A percentile compares a stretch with the other conserved stretches of the same genome.
Evolutionary conservation across 1,284 basidiomycete species (phyloP).

Genomic region (Ceratobasidium sp.): DNA sequence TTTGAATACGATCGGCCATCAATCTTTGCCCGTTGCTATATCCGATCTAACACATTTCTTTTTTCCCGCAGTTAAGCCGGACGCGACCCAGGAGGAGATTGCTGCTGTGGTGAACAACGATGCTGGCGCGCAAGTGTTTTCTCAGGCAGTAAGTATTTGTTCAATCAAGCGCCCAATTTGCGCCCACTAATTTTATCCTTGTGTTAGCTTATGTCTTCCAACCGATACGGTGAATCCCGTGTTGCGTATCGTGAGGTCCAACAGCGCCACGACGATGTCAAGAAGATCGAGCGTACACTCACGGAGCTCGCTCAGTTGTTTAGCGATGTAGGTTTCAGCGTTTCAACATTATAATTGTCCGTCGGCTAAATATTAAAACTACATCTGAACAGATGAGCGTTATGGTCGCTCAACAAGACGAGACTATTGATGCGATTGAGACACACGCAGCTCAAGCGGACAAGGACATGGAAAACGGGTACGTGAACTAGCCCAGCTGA

Average conservation of each 20-base stretch:
- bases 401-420: constrained; percentile 82
- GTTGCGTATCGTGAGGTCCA: constrained; percentile 91
- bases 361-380: constrained; percentile 1
- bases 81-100: constrained; percentile 87
- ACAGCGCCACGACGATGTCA: constrained; percentile 88
- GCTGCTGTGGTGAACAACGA: constrained; percentile 81
- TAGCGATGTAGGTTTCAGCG: constrained; percentile 69
- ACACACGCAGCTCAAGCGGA: constrained; percentile 70
- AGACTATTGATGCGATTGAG: constrained; percentile 73
- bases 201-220: constrained; percentile 79
- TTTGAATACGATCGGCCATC: neutral
- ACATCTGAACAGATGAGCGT: constrained; percentile 70
- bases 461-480: constrained; percentile 77
- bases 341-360: constrained; percentile 21
- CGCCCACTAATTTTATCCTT: constrained; percentile 11
- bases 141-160: constrained; percentile 75
- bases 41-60: neutral
- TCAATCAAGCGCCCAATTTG: neutral
- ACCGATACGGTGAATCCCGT: constrained; percentile 84
- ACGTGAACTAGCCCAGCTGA: constrained; percentile 49
- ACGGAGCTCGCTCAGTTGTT: constrained; percentile 90
- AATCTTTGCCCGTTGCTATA: no score
- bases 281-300: constrained; percentile 86
- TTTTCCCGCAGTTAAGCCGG: constrained; percentile 76
- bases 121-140: constrained; percentile 82